phyloP scores from a whole-genome alignment of 495 filamentous ascomycete species.

The Penicillium chermesinum region DNA sequence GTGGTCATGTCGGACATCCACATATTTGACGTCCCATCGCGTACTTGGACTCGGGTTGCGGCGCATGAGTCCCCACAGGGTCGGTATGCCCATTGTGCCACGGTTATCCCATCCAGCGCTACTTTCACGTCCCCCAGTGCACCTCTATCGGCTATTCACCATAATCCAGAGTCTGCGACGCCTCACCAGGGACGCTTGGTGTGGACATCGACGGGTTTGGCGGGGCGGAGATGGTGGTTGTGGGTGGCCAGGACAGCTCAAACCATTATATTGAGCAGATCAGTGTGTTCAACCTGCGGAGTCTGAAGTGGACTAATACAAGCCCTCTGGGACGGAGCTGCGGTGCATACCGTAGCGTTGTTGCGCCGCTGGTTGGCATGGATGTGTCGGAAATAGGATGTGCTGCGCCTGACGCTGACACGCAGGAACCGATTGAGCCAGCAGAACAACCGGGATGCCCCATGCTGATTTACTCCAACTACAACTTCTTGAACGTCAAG shows the following conservation, averaged over 20 bases:
- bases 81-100: conserved; percentile 93
- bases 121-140: conserved; percentile 78
- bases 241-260: conserved; percentile 93
- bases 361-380: conserved; percentile 71
- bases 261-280: conserved; percentile 99
- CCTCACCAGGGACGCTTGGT: conserved; percentile 83
- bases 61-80: conserved; percentile 82
- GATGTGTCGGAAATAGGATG: conserved; percentile 67
- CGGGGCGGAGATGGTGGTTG: conserved; percentile 94
- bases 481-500: conserved; percentile 97
- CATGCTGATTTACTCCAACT: conserved; percentile 98
- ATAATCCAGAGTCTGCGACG: conserved; percentile 73
- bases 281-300: conserved; percentile 96
- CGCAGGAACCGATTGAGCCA: conserved; percentile 33
- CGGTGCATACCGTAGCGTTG: conserved; percentile 92
- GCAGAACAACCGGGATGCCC: conserved; percentile 58
- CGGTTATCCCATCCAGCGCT: conserved; percentile 83
- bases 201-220: conserved; percentile 84
- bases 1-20: conserved; percentile 98
- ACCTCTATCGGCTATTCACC: conserved; percentile 77
- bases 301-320: conserved; percentile 90
- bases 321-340: conserved; percentile 80
- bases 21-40: conserved; percentile 84
- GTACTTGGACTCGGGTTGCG: conserved; percentile 79
- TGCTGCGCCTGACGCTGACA: conserved; percentile 32